Conservation (phyloP, 2,329 filamentous ascomycete species). For the Fonsecaea pedrosoi region DNA sequence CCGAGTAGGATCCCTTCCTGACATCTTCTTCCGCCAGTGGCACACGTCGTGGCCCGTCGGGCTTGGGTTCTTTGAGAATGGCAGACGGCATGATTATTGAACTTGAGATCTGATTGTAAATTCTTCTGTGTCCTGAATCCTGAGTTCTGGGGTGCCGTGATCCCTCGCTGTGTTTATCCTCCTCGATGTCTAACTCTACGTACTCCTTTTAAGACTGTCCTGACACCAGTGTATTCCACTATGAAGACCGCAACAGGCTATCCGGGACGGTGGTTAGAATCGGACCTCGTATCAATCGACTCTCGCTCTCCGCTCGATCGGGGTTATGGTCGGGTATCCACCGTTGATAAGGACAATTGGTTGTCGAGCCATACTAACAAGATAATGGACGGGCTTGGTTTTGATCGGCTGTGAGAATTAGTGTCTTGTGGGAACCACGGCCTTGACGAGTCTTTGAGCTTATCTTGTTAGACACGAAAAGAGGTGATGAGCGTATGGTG, state of each 20-base stretch:
- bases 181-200: background rate
- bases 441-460: background rate
- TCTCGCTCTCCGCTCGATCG: background rate
- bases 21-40: slow-evolving; percentile 40
- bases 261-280: background rate
- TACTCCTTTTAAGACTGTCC: background rate
- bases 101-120: background rate
- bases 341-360: background rate
- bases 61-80: slow-evolving; percentile 11
- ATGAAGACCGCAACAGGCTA: background rate
- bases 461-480: background rate
- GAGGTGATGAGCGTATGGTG: background rate
- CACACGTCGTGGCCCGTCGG: slow-evolving; percentile 40
- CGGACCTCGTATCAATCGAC: background rate
- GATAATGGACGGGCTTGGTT: background rate
- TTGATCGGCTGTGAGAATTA: background rate
- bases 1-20: slow-evolving; percentile 39
- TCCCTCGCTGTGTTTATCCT: background rate
- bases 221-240: background rate
- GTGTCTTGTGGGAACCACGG: background rate
- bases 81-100: slow-evolving; percentile 15
- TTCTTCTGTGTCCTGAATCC: background rate
- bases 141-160: background rate
- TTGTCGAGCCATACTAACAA: background rate
- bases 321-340: background rate